A percentile compares a stretch with the other conserved stretches of the same genome.
Evolutionary conservation across 164 flowering plant genomes (phyloP).

Genomic region (Vitis vinifera): DNA sequence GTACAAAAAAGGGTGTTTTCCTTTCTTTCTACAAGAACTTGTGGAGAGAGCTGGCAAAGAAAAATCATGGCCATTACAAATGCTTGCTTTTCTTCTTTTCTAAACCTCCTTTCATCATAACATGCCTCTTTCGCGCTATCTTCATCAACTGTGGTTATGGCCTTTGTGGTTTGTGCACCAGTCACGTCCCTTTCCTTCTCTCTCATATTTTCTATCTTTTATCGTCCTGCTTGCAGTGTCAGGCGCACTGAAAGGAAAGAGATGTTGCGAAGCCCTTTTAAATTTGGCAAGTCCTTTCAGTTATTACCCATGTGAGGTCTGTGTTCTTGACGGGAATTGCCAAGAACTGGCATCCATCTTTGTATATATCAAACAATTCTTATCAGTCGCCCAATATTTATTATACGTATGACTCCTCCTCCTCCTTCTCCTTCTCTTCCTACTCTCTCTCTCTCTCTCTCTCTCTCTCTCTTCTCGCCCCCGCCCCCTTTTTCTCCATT

Average conservation of each 20-base stretch:
- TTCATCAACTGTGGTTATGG: constrained; percentile 36
- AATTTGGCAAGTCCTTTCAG: constrained; percentile 13
- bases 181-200: constrained; percentile 52
- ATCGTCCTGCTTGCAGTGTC: constrained; percentile 27
- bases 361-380: no score
- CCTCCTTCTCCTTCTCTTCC: no score
- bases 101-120: constrained; percentile 26
- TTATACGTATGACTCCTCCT: no score
- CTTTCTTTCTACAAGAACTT: constrained; percentile 14
- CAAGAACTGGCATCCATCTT: neutral
- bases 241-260: constrained; percentile 32
- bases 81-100: constrained; percentile 11
- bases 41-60: constrained; percentile 2
- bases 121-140: constrained; percentile 5
- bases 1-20: constrained; percentile 9
- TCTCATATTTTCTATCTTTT: constrained; percentile 15
- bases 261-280: constrained; percentile 1
- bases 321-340: neutral
- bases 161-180: constrained; percentile 33
- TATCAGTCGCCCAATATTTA: no score
- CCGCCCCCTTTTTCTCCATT: no score
- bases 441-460: neutral
- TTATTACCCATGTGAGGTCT: constrained; percentile 27
- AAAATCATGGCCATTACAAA: constrained; percentile 1
- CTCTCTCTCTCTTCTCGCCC: no score